These are phyloP conservation scores for Beauveria bassiana DNA, from an alignment of 2,329 filamentous ascomycete species.

Conservation along the genomic window DNA sequence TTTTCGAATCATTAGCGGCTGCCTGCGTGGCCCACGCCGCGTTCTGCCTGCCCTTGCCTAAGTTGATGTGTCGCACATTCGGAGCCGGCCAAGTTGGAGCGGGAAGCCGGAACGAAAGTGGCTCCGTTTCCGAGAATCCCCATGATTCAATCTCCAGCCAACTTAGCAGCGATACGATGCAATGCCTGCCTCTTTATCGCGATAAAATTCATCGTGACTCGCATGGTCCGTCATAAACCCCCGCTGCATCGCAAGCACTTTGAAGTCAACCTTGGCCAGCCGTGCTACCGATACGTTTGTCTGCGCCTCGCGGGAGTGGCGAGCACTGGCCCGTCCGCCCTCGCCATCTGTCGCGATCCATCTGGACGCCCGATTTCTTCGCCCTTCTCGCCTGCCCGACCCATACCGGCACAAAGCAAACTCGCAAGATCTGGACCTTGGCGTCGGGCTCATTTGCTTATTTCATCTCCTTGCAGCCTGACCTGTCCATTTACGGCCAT, in stretches of 20 bases:
- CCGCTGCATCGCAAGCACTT: background rate
- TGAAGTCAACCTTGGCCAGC: background rate
- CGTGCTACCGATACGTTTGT: background rate
- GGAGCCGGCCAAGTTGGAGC: constrained; percentile 1
- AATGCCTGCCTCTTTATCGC: background rate
- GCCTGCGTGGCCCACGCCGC: background rate
- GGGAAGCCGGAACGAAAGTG: constrained; percentile 6
- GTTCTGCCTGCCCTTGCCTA: background rate
- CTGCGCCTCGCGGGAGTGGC: background rate
- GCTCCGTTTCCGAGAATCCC: background rate
- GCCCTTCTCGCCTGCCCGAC: background rate
- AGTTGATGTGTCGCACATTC: background rate
- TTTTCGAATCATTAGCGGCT: background rate
- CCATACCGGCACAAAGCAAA: background rate
- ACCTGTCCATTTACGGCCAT: background rate
- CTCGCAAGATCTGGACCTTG: background rate
- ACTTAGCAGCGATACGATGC: background rate
- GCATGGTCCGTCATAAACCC: background rate
- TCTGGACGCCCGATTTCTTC: background rate
- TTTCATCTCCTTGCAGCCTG: background rate
- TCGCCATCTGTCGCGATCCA: constrained; percentile 2
- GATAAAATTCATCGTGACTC: background rate
- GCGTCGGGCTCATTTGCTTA: background rate
- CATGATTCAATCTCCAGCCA: background rate
- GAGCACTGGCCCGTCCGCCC: background rate